Percentiles rank a stretch among this genome's conserved stretches.
Evolutionary conservation across 192 early-diverging fungal genomes (phyloP).

Genomic region (Paraglomus occultum): DNA sequence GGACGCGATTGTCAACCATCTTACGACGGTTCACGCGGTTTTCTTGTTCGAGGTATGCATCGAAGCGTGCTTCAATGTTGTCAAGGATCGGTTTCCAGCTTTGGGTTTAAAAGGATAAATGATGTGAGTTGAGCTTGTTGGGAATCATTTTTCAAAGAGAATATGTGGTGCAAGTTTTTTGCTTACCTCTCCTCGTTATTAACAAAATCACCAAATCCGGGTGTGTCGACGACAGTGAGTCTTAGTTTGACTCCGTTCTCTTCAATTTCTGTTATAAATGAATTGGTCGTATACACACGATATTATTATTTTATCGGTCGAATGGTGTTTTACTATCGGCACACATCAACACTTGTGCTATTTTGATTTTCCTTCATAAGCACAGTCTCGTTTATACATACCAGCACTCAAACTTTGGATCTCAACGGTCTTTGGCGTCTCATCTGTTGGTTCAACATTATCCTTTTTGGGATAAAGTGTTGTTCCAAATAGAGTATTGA

Average conservation of each 20-base stretch:
- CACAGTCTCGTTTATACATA: not conserved
- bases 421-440: slow-evolving; percentile 67
- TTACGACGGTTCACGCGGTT: slow-evolving; percentile 83
- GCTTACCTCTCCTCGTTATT: slow-evolving; percentile 93
- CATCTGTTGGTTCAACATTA: slow-evolving; percentile 61
- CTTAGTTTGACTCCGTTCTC: slow-evolving; percentile 94
- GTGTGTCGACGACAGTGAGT: slow-evolving; percentile 95
- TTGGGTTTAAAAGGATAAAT: slow-evolving; percentile 5
- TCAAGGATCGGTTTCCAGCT: slow-evolving; percentile 97
- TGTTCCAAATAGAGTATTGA: slow-evolving; percentile 96
- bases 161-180: not conserved
- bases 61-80: slow-evolving; percentile 94
- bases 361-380: no score
- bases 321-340: no score
- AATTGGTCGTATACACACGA: not conserved
- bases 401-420: slow-evolving; percentile 72
- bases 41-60: slow-evolving; percentile 91
- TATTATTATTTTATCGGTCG: no score
- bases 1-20: slow-evolving; percentile 92
- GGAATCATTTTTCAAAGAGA: not conserved
- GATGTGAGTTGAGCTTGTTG: not conserved
- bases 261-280: slow-evolving; percentile 71
- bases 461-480: slow-evolving; percentile 85
- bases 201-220: slow-evolving; percentile 97
- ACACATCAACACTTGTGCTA: no score